Base-by-base conservation (phyloP, 2,329 filamentous ascomycete genomes). In the Trichoderma koningii region DNA sequence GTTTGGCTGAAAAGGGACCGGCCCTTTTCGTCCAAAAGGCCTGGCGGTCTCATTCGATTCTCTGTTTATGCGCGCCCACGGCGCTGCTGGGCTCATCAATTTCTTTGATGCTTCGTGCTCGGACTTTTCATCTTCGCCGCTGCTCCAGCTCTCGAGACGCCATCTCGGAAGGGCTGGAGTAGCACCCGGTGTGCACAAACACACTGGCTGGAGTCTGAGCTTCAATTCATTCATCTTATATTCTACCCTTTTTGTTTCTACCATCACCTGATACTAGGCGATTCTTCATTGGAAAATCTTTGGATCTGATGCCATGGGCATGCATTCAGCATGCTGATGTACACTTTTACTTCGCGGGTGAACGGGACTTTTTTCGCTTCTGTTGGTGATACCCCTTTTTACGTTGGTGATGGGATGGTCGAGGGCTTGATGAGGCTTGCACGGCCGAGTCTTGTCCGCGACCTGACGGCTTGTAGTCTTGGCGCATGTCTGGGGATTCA, bases 311-410 rank as follows among this genome's bases (percentile, higher is more conserved):
- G 48, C 41, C 51, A 47, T 71, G 69, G 66, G 66, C 66, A 68
- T 72, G 67, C 50, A 69, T 55, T 68, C 65, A 63, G 41, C 50
- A 41, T 63, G 38, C 15, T 63, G 59, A 44, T 66, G 68, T 70
- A 66, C 52, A 30, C 63, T 59, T 21, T 10, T 41, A 34, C 61
- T 64, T 55, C 38, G 45, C 62, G 45, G 50, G 57, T 68, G 69
- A 62, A 68, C 68, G 70, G 67, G 68, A 64, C 66, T 66, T 72
- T 70, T 60, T 74, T 74, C 71, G 65, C 68, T 75, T 75, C 70
- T 71, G 69, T 63, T 71, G 72, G 72, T 71, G 74, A 76, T 76
- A 76, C 74, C 74, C 74, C 70, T 69, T 75, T 68, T 52, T 47
- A 48, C 50, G 28, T 47, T 45, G 64, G 52, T 51, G 64, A 63